Evolutionary conservation across 2,329 filamentous ascomycete species (phyloP), one percentile per base, ranked within the genome.

Genomic region (Gremmenia infestans): DNA sequence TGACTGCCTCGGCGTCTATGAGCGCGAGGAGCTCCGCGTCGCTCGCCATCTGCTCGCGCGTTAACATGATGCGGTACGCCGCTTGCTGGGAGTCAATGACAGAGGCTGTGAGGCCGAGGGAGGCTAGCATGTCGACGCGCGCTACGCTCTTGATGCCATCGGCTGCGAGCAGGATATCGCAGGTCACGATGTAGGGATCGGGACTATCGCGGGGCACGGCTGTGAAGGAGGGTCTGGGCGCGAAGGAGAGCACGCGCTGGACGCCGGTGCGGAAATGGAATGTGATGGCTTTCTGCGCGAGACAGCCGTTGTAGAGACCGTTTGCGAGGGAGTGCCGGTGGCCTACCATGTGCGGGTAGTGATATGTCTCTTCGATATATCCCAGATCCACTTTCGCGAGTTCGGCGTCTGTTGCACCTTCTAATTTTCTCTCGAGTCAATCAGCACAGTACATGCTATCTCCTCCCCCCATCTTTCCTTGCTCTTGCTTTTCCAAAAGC

Each of bases 331-430:
- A 88, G 0, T 86, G 79, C 19, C 89, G 83, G 69, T 94, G 89
- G 7, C 88, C 89, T 4, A 89, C 87, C 80, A 89, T 91, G 72
- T 93, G 89, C 0, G 87, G 84, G 68, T 87, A 91, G 37, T 81
- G 81, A 67, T 91, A 93, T 35, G 80, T 84, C 8, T 81, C 72
- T 50, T 80, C 74, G 60, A 93, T 83, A 63, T 90, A 84, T 35
- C 76, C 75, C 66, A 93, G 80, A 57, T 84, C 77, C 45, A 93
- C 87, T 63, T 87, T 84, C 3, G 82, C 83, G 6, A 93, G 79
- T 70, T 92, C 87, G 3, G 75, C 72, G 67, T 91, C 80, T 6
- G 82, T 83, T 37, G 84, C 78, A 28, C 89, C 88, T 72, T 90
- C 82, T 79, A 60, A 54, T 52, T 40, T 17, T 17, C 5, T 54